Conservation (phyloP, 257 asterid species). For the Primulina eburnea region DNA sequence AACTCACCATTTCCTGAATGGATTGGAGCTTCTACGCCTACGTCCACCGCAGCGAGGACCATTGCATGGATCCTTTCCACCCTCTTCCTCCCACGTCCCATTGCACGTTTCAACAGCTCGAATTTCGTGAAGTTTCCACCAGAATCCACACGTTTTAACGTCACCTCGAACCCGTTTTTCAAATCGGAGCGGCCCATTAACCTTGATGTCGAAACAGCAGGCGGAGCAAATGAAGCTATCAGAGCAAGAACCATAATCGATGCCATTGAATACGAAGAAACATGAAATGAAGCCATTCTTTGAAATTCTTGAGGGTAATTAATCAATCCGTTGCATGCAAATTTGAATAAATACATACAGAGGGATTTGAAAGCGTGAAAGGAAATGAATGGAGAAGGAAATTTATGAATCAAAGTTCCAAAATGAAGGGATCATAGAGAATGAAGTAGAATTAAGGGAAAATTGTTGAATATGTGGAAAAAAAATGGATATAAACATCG, state of each 20-base stretch:
- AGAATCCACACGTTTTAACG: conserved; percentile 57
- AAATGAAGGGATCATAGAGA: neutral
- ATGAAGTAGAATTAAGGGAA: neutral
- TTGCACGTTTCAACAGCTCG: conserved; percentile 57
- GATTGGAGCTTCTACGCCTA: conserved; percentile 43
- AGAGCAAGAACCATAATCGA: neutral
- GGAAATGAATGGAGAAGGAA: neutral
- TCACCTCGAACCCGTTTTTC: conserved; percentile 48
- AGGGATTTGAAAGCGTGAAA: neutral
- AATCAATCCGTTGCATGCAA: neutral
- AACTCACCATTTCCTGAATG: conserved; percentile 86
- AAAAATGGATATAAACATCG: neutral
- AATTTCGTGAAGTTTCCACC: conserved; percentile 56
- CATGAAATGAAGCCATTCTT: neutral
- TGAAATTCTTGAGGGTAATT: neutral
- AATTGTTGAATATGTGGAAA: neutral
- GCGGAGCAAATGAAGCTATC: neutral
- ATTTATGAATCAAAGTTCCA: neutral
- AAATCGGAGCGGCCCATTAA: conserved; percentile 6
- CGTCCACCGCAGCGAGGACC: conserved; percentile 41
- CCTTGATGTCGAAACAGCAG: neutral
- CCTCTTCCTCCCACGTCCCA: conserved; percentile 62
- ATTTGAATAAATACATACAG: neutral
- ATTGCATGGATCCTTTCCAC: conserved; percentile 38
- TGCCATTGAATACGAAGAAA: neutral